Base-by-base conservation (phyloP, 225 moss, liverwort and hornwort species). In the Pseudoscleropodium purum region DNA sequence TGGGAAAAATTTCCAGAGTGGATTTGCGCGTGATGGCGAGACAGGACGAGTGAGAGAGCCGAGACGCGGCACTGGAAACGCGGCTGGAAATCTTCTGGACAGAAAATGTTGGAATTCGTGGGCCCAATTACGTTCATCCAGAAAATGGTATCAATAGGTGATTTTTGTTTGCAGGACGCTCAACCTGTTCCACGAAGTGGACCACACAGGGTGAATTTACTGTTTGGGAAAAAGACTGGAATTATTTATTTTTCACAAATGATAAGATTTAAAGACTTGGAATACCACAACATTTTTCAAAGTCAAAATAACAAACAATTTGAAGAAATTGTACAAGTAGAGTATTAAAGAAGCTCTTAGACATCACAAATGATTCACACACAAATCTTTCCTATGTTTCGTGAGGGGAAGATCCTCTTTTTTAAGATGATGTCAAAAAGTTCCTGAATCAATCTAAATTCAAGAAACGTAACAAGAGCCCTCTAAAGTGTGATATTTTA, bases 331-430 rank as follows among this genome's bases (percentile, higher is more conserved):
- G 4, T 25, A 54, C 6, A 56, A 24, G 15, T 15, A 37, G 6
- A 3, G 4, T 12, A 45, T 26, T 45, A 20, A 8, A 33, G 7
- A 49, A 49, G 49, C 19, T 6, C 6, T 49, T 49, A 18, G 17
- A 29, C 6, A 45, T 29, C 6, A 18, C 3, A 18, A 20, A 33
- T 33, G 5, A 49, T 19, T 33, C 20, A 49, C 12, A 2, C 7
- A 4, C 7, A 4, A 0, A 1, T 1, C 47, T 47, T 47, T 49
- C 17, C 2, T 6, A 17, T 20, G 12, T 19, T 49, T 75, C 31
- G 12, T 19, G 5, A 49, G 5, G 12, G 19, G 2, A 33, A 33
- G 33, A 20, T 49, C 18, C 7, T 5, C 20, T 75, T 33, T 20
- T 75, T 33, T 20, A 49, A 0, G 0, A 13, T 7, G 10, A 49